Evolutionary conservation across 331 rosid genomes (phyloP).

Genomic region (Cydonia oblonga): DNA sequence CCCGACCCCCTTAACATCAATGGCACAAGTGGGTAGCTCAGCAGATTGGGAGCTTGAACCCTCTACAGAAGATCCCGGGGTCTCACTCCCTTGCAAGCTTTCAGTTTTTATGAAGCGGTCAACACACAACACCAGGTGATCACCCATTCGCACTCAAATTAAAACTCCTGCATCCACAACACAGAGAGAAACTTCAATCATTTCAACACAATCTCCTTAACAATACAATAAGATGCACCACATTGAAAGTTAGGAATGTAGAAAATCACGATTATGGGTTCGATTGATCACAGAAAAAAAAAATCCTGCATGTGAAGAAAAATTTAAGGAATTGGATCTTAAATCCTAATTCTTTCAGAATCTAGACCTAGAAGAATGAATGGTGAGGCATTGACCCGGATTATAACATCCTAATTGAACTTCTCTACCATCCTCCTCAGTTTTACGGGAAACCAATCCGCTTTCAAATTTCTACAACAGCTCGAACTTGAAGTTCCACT

Average conservation of each 20-base stretch:
- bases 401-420: too few relatives aligned
- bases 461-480: too few relatives aligned
- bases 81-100: constrained; percentile 29
- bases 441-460: too few relatives aligned
- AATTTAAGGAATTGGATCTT: background rate
- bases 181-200: background rate
- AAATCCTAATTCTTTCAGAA: too few relatives aligned
- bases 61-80: constrained; percentile 19
- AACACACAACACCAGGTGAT: constrained; percentile 41
- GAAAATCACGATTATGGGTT: background rate
- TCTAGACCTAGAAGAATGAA: too few relatives aligned
- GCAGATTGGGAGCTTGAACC: constrained; percentile 18
- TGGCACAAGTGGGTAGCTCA: constrained; percentile 19
- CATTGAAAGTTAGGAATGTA: background rate
- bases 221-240: background rate
- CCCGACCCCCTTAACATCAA: constrained; percentile 24
- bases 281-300: background rate
- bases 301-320: background rate
- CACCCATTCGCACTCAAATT: constrained; percentile 32
- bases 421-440: too few relatives aligned
- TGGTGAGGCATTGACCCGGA: too few relatives aligned
- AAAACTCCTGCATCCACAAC: constrained; percentile 7
- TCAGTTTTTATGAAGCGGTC: constrained; percentile 31
- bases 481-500: too few relatives aligned
- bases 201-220: background rate